phyloP scores from a whole-genome alignment of 345 rosid genomes.

The Syzygium aqueum region DNA sequence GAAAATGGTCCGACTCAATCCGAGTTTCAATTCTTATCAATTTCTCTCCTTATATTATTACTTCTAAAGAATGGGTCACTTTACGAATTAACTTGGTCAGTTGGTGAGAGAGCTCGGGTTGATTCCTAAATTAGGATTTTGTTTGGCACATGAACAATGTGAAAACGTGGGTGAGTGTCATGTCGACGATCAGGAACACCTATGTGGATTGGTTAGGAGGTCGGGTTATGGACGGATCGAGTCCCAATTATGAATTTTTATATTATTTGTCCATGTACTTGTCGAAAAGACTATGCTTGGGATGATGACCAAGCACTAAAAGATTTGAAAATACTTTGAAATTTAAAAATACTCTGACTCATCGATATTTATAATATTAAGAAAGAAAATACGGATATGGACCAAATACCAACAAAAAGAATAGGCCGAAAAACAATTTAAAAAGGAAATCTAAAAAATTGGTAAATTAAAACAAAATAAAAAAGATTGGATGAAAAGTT shows the following conservation, averaged over 20 bases:
- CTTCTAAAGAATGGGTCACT: not conserved
- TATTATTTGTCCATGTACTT: not conserved
- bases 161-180: not conserved
- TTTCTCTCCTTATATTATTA: not conserved
- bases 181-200: not conserved
- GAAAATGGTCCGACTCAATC: not conserved
- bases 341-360: not conserved
- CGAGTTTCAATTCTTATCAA: not conserved
- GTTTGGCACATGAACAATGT: not conserved
- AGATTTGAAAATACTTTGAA: not conserved
- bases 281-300: not conserved
- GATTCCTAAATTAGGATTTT: not conserved
- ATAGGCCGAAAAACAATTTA: no score
- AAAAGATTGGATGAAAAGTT: not conserved
- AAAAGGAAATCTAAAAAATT: not conserved
- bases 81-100: not conserved
- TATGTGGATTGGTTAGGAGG: not conserved
- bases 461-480: not conserved
- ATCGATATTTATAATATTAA: not conserved
- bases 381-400: not conserved
- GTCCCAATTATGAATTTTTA: not conserved
- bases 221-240: not conserved
- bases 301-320: not conserved
- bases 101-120: not conserved
- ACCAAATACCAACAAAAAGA: not conserved